Evolutionary conservation across 768 basidiomycete genomes (phyloP).

Genomic region (Candolleomyces aberdarensis): DNA sequence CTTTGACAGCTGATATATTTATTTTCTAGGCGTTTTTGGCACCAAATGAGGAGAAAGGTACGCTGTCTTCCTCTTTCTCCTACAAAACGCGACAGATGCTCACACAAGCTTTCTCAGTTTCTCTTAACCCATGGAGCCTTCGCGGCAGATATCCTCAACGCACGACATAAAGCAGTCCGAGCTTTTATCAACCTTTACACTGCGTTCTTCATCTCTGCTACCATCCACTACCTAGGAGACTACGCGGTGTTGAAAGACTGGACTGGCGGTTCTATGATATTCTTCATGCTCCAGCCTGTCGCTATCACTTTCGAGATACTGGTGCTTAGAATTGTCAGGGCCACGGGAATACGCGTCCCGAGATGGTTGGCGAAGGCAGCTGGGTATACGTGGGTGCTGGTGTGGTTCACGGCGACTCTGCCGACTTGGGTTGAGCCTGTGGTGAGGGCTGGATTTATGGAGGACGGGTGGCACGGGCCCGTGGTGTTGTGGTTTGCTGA

Average conservation of each 20-base stretch:
- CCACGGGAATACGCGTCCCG: background rate
- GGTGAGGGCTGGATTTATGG: constrained; percentile 5
- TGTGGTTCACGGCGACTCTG: constrained; percentile 9
- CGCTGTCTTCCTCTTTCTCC: background rate
- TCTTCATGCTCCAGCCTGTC: constrained; percentile 28
- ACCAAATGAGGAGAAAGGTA: background rate
- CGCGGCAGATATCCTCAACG: constrained; percentile 20
- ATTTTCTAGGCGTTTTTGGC: background rate
- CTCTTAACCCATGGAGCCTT: constrained; percentile 24
- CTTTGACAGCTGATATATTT: background rate
- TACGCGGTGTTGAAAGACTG: constrained; percentile 20
- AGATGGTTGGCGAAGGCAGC: background rate
- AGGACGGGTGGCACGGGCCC: background rate
- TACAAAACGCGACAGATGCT: background rate
- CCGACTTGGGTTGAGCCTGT: constrained; percentile 10
- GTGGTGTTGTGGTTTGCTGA: background rate
- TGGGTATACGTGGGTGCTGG: constrained; percentile 11
- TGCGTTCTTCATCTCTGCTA: constrained; percentile 30
- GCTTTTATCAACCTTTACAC: constrained; percentile 13
- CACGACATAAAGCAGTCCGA: constrained; percentile 8
- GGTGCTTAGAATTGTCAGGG: constrained; percentile 13
- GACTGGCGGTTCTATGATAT: constrained; percentile 19
- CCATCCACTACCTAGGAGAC: constrained; percentile 27
- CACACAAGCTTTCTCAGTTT: constrained; percentile 16
- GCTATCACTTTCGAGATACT: constrained; percentile 25